phyloP scores from a whole-genome alignment of 495 filamentous ascomycete genomes.

The Xanthoparmelia taractica region DNA sequence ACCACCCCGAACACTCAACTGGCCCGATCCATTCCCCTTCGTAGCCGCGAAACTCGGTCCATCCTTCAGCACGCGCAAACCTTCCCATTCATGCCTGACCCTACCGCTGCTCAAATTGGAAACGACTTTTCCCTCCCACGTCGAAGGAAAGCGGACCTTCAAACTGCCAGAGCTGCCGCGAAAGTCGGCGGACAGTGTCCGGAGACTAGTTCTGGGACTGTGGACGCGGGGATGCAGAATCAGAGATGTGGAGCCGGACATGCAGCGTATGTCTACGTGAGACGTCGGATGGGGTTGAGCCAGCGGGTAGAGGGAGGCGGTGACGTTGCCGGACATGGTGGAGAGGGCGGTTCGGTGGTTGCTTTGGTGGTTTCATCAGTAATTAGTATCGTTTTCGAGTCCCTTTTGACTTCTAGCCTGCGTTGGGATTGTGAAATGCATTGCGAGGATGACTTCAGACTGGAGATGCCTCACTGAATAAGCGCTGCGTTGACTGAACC shows the following conservation, averaged over 20 bases:
- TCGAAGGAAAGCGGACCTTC: not conserved
- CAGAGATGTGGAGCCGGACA: not conserved
- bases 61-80: not conserved
- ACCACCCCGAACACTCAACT: not conserved
- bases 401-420: not conserved
- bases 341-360: not conserved
- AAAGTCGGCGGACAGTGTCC: not conserved
- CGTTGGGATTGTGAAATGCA: not conserved
- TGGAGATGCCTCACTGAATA: not conserved
- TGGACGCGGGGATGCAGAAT: not conserved
- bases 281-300: not conserved
- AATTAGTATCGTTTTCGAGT: not conserved
- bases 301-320: not conserved
- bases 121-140: not conserved
- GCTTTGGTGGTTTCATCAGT: not conserved
- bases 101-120: not conserved
- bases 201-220: not conserved
- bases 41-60: not conserved
- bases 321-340: not conserved
- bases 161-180: not conserved
- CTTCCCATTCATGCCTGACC: not conserved
- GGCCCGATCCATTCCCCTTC: not conserved
- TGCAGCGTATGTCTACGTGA: not conserved
- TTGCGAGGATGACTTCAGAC: not conserved
- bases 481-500: not conserved